Evolutionary conservation across 2,329 filamentous ascomycete species (phyloP).

Genomic region (Lizonia empirigonia): DNA sequence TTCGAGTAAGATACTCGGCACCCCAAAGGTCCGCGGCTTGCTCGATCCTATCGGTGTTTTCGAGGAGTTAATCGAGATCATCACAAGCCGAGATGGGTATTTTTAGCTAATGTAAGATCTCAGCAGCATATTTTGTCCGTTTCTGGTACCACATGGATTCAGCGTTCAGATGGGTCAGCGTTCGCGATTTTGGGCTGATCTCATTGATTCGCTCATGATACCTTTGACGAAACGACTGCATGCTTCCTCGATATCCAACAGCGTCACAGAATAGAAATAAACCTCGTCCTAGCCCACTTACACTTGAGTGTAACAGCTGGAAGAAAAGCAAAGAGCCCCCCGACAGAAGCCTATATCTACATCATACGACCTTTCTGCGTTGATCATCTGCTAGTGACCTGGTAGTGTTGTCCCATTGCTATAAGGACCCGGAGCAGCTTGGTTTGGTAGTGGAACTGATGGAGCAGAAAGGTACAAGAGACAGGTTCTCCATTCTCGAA

Average conservation of each 20-base stretch:
- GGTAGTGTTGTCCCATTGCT: background rate
- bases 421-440: slow-evolving; percentile 1
- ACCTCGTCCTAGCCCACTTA: slow-evolving; percentile 4
- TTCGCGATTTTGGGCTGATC: slow-evolving; percentile 1
- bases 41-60: background rate
- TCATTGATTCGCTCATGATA: slow-evolving; percentile 3
- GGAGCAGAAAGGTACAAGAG: slow-evolving; percentile 1
- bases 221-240: slow-evolving; percentile 3
- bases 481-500: background rate
- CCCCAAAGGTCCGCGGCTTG: background rate
- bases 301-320: background rate
- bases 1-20: background rate
- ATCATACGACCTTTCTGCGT: background rate
- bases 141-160: background rate
- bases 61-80: background rate
- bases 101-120: background rate
- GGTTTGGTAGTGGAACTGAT: slow-evolving; percentile 1
- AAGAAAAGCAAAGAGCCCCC: background rate
- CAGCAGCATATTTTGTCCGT: background rate
- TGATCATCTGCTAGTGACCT: background rate
- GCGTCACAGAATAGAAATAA: background rate
- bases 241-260: background rate
- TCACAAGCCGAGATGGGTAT: background rate
- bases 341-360: background rate
- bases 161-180: background rate